Evolutionary conservation across 768 basidiomycete genomes (phyloP).

Genomic region (Boletus edulis): DNA sequence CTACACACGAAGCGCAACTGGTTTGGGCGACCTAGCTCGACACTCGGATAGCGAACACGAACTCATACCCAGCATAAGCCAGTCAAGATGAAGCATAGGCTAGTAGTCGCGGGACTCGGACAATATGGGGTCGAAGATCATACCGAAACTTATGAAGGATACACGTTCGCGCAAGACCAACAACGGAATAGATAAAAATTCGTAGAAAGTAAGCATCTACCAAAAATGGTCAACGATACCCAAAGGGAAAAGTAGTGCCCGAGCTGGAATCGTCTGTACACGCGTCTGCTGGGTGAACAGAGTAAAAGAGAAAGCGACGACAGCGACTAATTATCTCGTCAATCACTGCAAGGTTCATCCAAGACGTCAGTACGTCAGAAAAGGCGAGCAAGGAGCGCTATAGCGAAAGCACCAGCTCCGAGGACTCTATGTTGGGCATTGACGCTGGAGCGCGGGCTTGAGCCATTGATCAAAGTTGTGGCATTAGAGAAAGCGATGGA

Average conservation of each 20-base stretch:
- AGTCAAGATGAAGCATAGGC: too few relatives aligned
- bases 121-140: neutral
- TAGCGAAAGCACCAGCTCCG: conserved; percentile 10
- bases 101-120: too few relatives aligned
- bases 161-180: neutral
- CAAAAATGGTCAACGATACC: neutral
- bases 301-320: neutral
- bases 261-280: neutral
- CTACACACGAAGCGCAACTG: too few relatives aligned
- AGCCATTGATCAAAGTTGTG: conserved; percentile 50
- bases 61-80: too few relatives aligned
- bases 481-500: conserved; percentile 56
- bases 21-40: too few relatives aligned
- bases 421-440: conserved; percentile 12
- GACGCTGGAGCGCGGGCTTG: conserved; percentile 6
- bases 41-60: too few relatives aligned
- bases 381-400: conserved; percentile 16
- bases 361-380: conserved; percentile 13
- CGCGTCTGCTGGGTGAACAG: neutral
- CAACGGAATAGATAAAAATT: neutral
- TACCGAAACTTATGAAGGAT: neutral
- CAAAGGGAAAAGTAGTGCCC: neutral
- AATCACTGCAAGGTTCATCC: neutral
- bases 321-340: neutral
- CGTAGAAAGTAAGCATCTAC: neutral